These are phyloP conservation scores for Dillenia turbinata DNA, from an alignment of 164 flowering plant genomes.

Conservation along the genomic window DNA sequence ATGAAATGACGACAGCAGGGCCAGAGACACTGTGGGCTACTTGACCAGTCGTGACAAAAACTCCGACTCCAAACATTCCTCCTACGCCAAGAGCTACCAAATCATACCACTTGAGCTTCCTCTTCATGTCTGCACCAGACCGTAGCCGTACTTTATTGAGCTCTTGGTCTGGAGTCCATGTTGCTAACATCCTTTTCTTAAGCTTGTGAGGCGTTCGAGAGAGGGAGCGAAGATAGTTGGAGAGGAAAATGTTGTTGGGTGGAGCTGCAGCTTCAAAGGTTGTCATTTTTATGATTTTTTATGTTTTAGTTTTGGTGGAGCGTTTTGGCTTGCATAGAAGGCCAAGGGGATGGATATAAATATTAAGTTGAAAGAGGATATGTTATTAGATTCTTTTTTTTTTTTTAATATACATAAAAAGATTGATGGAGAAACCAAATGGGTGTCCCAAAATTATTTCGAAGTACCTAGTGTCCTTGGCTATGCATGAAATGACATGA, in stretches of 20 bases:
- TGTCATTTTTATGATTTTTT: conserved; percentile 23
- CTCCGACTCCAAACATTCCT: conserved; percentile 97
- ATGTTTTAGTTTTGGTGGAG: neutral
- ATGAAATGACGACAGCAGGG: conserved; percentile 80
- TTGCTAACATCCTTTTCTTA: conserved; percentile 58
- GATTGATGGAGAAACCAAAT: conserved; percentile 14
- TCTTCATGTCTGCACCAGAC: conserved; percentile 88
- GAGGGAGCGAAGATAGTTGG: conserved; percentile 40
- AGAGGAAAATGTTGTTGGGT: conserved; percentile 16
- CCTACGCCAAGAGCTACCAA: conserved; percentile 81
- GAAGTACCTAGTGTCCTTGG: conserved; percentile 12
- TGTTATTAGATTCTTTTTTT: too few relatives aligned
- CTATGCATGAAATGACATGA: conserved; percentile 4
- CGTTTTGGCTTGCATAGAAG: conserved; percentile 18
- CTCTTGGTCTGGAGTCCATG: conserved; percentile 78
- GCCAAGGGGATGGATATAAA: conserved; percentile 16
- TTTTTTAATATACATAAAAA: neutral
- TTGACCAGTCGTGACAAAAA: conserved; percentile 81
- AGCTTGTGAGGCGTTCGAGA: conserved; percentile 66
- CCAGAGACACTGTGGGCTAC: conserved; percentile 58
- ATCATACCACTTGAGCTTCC: conserved; percentile 77
- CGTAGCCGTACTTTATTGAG: conserved; percentile 61
- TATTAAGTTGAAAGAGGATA: conserved; percentile 12
- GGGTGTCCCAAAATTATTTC: conserved; percentile 14
- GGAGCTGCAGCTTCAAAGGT: conserved; percentile 18